phyloP scores from a whole-genome alignment of 257 asterid species.

The Linaria vulgaris region DNA sequence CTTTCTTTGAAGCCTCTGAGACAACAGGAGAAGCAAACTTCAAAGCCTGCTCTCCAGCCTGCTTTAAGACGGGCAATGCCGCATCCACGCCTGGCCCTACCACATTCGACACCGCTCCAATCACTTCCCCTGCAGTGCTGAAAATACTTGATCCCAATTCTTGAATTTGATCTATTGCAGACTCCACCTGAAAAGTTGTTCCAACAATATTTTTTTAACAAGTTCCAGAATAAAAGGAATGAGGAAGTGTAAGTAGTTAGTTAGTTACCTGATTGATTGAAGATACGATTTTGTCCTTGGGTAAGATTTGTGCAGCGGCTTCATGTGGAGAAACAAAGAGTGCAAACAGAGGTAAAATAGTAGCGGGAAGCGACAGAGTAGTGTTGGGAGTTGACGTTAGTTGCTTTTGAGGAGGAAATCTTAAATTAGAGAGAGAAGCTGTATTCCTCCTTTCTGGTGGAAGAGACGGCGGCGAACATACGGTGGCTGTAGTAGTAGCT shows the following conservation, averaged over 20 bases:
- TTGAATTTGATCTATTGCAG: constrained; percentile 67
- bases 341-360: constrained; percentile 61
- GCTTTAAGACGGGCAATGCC: constrained; percentile 68
- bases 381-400: constrained; percentile 23
- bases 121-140: constrained; percentile 47
- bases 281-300: constrained; percentile 82
- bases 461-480: constrained; percentile 41
- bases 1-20: constrained; percentile 84
- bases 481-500: constrained; percentile 88
- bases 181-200: constrained; percentile 62
- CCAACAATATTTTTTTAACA: no score
- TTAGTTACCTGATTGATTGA: constrained; percentile 71
- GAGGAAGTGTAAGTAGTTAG: neutral
- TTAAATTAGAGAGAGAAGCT: no score
- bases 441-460: neutral
- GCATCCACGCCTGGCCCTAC: constrained; percentile 75
- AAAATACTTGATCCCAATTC: constrained; percentile 55
- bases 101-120: constrained; percentile 58
- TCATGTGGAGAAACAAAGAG: constrained; percentile 55
- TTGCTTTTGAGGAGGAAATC: neutral
- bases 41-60: constrained; percentile 71
- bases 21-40: constrained; percentile 79
- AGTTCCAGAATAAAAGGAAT: neutral
- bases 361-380: constrained; percentile 49
- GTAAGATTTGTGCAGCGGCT: constrained; percentile 66